These are phyloP conservation scores for Hypoxylon rickii DNA, from an alignment of 495 filamentous ascomycete genomes.

Conservation along the genomic window DNA sequence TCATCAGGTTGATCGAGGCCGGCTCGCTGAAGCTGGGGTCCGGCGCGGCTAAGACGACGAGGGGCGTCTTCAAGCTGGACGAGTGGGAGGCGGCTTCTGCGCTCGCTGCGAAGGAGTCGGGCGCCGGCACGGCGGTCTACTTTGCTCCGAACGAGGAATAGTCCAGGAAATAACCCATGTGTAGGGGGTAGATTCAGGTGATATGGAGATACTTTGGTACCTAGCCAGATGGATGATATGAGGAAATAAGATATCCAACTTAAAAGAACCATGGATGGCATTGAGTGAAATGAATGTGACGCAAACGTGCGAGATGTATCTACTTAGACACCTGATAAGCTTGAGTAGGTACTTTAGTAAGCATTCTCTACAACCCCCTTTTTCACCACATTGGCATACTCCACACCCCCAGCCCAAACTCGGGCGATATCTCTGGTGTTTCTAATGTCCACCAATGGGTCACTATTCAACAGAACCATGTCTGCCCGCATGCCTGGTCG, in stretches of 20 bases:
- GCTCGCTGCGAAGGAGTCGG: conserved; percentile 17
- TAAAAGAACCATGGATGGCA: too few species aligned
- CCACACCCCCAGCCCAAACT: conserved; percentile 46
- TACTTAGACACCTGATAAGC: too few species aligned
- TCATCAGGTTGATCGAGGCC: conserved; percentile 18
- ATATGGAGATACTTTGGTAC: too few species aligned
- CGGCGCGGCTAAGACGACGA: conserved; percentile 4
- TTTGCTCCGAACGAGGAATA: conserved; percentile 32
- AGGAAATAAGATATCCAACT: too few species aligned
- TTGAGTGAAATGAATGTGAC: too few species aligned
- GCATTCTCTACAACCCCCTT: too few species aligned
- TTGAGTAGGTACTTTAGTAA: too few species aligned
- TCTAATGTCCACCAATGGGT: conserved; percentile 46
- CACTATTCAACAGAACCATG: conserved; percentile 44
- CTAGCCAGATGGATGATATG: too few species aligned
- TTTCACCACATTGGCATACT: conserved; percentile 26
- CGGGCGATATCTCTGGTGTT: conserved; percentile 39
- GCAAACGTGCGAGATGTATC: too few species aligned
- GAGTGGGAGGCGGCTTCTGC: conserved; percentile 13
- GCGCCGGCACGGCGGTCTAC: conserved; percentile 26
- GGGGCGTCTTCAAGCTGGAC: conserved; percentile 19
- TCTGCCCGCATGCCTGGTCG: conserved; percentile 45
- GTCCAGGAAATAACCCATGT: not conserved
- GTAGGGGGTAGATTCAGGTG: too few species aligned
- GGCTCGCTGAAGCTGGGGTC: conserved; percentile 14